Evolutionary conservation across 2,329 filamentous ascomycete genomes (phyloP).

Genomic region (Botrytis hyacinthi): DNA sequence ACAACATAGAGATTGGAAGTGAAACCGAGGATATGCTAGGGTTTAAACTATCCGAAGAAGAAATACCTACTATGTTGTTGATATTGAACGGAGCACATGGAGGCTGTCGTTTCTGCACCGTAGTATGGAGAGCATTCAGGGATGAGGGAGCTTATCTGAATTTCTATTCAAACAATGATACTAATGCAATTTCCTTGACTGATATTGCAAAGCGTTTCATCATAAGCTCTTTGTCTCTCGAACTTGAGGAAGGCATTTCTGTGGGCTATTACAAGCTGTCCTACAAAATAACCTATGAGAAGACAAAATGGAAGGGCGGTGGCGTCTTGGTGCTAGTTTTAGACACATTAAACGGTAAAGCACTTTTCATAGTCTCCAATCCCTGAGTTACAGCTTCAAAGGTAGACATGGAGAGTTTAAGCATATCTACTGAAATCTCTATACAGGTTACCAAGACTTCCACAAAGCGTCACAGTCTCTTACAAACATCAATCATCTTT

Average conservation of each 20-base stretch:
- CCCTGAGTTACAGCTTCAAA: not conserved
- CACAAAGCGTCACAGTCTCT: not conserved
- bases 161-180: not conserved
- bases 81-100: not conserved
- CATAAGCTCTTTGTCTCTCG: not conserved
- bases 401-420: not conserved
- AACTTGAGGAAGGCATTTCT: not conserved
- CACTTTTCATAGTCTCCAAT: not conserved
- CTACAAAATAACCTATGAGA: not conserved
- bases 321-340: not conserved
- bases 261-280: not conserved
- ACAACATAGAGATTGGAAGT: not conserved
- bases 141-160: not conserved
- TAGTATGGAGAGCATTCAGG: not conserved
- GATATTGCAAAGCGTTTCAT: not conserved
- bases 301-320: not conserved
- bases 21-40: not conserved
- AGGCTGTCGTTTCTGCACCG: slow-evolving; percentile 1
- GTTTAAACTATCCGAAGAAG: not conserved
- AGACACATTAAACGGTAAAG: not conserved
- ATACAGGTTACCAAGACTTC: not conserved
- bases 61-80: not conserved
- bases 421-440: not conserved
- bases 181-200: not conserved
- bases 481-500: not conserved